Evolutionary conservation across 768 basidiomycete species (phyloP).

Genomic region (Boletus rubescentipes): DNA sequence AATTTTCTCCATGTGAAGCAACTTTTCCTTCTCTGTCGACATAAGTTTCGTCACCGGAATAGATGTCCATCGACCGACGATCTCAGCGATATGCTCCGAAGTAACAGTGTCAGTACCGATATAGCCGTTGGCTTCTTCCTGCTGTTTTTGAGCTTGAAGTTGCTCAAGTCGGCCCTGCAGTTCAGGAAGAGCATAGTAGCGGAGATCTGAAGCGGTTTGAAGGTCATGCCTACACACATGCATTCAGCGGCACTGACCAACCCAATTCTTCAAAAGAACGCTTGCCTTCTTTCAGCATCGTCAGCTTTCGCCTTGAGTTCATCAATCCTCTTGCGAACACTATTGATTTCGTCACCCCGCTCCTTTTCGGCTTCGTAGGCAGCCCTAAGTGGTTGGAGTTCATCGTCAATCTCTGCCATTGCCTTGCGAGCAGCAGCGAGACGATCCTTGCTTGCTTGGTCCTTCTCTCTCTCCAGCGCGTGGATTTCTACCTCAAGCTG

Average conservation of each 20-base stretch:
- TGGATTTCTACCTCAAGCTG: constrained; percentile 95
- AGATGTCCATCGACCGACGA: constrained; percentile 90
- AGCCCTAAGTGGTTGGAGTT: constrained; percentile 77
- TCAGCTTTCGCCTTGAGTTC: constrained; percentile 90
- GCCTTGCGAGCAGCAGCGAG: constrained; percentile 70
- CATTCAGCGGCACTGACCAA: not conserved
- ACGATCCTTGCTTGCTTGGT: constrained; percentile 82
- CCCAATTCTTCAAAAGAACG: not conserved
- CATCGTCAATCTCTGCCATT: constrained; percentile 81
- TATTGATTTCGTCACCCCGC: constrained; percentile 76
- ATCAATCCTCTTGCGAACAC: constrained; percentile 78
- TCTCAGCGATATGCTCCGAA: constrained; percentile 89
- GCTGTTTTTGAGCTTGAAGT: constrained; percentile 71
- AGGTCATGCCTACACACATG: constrained; percentile 55
- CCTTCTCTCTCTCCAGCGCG: constrained; percentile 91
- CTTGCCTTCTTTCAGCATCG: constrained; percentile 85
- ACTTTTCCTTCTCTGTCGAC: constrained; percentile 89
- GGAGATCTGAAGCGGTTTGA: constrained; percentile 79
- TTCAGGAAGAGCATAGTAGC: constrained; percentile 91
- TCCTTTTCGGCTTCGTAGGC: constrained; percentile 87
- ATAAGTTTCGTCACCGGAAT: constrained; percentile 87
- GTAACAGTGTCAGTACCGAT: constrained; percentile 70
- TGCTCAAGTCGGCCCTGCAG: constrained; percentile 69
- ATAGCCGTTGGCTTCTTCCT: constrained; percentile 61
- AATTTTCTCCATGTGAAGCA: constrained; percentile 82